Base-by-base conservation (phyloP, 2,329 filamentous ascomycete genomes). In the Ascochyta rabiei region DNA sequence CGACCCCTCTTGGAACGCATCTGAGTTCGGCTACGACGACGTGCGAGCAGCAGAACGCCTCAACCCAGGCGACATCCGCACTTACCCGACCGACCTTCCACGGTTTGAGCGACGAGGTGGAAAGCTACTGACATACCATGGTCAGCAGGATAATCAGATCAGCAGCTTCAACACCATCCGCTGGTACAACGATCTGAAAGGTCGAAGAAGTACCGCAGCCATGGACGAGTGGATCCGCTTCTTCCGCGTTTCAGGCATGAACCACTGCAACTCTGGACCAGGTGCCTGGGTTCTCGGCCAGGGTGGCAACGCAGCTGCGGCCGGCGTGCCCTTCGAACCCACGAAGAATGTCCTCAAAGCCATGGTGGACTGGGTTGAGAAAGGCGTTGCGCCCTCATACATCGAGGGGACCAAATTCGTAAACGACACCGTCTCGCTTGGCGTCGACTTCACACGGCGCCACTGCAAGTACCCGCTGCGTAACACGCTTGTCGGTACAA, bases 231-330 rank as follows among this genome's bases (percentile, higher is more conserved):
- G 77, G 59, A 69, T 79, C 48, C 75, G 82, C 21, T 79, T 77
- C 67, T 84, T 84, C 72, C 75, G 77, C 34, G 79, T 79, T 62
- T 79, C 68, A 38, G 83, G 82, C 4, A 81, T 84, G 79, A 73
- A 69, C 7, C 82, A 84, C 68, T 84, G 82, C 62, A 68, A 58
- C 33, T 73, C 74, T 3, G 82, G 82, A 1, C 69, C 65, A 0
- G 80, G 81, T 0, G 81, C 81, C 1, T 72, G 66, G 64, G 60
- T 62, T 15, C 48, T 74, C 34, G 71, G 71, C 1, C 64, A 73
- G 33, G 58, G 55, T 12, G 62, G 62, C 0, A 61, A 61, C 40
- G 60, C 60, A 16, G 63, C 61, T 8, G 51, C 60, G 4, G 42
- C 45, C 6, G 63, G 64, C 2, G 56, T 68, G 2, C 49, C 56